A percentile compares a stretch with the other conserved stretches of the same genome.
Conservation (phyloP, 306 rosid species). For the Dalbergia cultrata region DNA sequence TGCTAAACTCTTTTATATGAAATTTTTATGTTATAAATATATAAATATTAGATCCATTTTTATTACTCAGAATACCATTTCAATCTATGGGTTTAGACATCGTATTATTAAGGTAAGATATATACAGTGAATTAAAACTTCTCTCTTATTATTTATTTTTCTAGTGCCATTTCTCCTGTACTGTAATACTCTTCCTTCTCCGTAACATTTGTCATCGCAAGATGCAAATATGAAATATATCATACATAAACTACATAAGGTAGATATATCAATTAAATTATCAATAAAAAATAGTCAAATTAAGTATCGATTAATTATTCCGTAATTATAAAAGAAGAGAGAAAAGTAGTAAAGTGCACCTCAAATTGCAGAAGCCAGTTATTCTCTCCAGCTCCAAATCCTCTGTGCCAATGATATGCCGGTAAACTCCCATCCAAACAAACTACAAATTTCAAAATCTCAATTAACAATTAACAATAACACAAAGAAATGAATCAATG, state of each 20-base stretch:
- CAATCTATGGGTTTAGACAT: too few species aligned
- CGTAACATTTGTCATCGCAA: too few species aligned
- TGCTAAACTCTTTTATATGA: too few species aligned
- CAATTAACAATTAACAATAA: neutral
- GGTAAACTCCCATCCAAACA: constrained; percentile 98
- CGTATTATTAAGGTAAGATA: too few species aligned
- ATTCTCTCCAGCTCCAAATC: constrained; percentile 76
- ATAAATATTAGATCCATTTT: too few species aligned
- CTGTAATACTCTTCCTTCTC: too few species aligned
- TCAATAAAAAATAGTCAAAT: too few species aligned
- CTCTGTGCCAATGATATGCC: constrained; percentile 86
- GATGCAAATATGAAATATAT: neutral
- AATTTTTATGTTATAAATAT: too few species aligned
- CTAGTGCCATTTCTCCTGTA: too few species aligned
- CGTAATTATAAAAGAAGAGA: neutral
- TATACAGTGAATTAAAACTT: too few species aligned
- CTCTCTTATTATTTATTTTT: neutral
- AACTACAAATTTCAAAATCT: constrained; percentile 51
- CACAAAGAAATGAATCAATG: neutral
- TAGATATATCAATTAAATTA: neutral
- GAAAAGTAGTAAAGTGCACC: constrained; percentile 54
- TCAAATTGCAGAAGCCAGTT: constrained; percentile 97
- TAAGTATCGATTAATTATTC: too few species aligned
- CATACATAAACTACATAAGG: neutral
- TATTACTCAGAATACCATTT: too few species aligned